Percentiles rank a stretch among this genome's conserved stretches.
phyloP scores from a whole-genome alignment of 345 rosid species.

The Gossypium sturtianum region DNA sequence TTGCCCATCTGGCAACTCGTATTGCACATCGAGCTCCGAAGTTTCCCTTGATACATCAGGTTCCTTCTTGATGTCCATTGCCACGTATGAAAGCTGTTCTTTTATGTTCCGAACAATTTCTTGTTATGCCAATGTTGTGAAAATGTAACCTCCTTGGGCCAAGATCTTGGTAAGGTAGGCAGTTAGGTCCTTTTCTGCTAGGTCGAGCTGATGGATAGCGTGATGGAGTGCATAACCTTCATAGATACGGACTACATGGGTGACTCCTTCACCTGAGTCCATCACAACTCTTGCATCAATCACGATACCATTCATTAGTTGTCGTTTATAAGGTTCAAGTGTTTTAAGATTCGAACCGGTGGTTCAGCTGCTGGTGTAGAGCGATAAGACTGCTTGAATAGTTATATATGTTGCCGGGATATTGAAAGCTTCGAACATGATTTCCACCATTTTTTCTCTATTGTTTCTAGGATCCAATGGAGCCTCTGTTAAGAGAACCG shows the following conservation, averaged over 20 bases:
- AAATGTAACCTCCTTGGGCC: slow-evolving; percentile 23
- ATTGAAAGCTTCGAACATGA: slow-evolving; percentile 19
- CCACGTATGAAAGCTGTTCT: slow-evolving; percentile 39
- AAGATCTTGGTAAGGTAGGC: slow-evolving; percentile 19
- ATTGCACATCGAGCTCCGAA: slow-evolving; percentile 35
- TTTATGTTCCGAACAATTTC: slow-evolving; percentile 48
- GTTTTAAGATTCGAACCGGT: slow-evolving; percentile 9
- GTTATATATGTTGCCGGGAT: slow-evolving; percentile 21
- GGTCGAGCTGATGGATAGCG: slow-evolving; percentile 21
- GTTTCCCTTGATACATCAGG: slow-evolving; percentile 32
- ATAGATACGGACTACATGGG: slow-evolving; percentile 24
- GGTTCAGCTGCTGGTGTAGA: slow-evolving; percentile 24
- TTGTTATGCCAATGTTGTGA: slow-evolving; percentile 40
- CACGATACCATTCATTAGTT: not conserved
- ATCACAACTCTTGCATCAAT: slow-evolving; percentile 3
- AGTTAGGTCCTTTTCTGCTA: slow-evolving; percentile 22
- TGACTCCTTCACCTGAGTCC: slow-evolving; percentile 17
- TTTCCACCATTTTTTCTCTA: slow-evolving; percentile 22
- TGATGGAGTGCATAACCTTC: slow-evolving; percentile 26
- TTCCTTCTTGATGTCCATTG: slow-evolving; percentile 42
- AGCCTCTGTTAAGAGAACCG: slow-evolving; percentile 28
- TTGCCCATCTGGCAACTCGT: slow-evolving; percentile 50
- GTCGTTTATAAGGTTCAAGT: not conserved
- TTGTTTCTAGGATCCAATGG: slow-evolving; percentile 26
- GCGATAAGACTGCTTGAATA: slow-evolving; percentile 24